Evolutionary conservation across 495 filamentous ascomycete genomes (phyloP), one percentile per base, ranked within the genome.

Genomic region (Aspergillus saccharolyticus): DNA sequence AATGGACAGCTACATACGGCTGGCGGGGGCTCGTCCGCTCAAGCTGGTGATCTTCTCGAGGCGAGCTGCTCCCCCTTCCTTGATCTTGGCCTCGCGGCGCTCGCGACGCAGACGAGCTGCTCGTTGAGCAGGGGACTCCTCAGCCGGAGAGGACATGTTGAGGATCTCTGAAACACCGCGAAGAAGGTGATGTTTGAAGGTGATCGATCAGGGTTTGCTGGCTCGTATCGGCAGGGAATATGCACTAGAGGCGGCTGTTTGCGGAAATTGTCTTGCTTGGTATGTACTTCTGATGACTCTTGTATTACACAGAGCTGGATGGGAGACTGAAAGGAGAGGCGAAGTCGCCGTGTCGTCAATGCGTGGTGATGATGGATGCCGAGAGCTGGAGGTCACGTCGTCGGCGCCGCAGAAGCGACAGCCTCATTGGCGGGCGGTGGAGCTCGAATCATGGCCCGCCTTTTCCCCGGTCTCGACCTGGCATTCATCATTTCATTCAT

Each of bases 21-120:
- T 62, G 42, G 74, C 66, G n/a, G 73, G 70, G n/a, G 83, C 66
- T 39, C 89, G 82, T 52, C 90, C 89, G 39, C 84, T 87, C 46
- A 90, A 62, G 20, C 85, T 86, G 20, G 89, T 90, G 74, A 99
- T 97, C 63, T 85, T 89, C 57, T 91, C 85, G 55, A 99, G 77
- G 59, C 94, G 81, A 21, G 85, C 80, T 33, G 84, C 83, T 42
- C 90, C 94, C 51, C 87, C 89, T 55, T 87, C 89, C 62, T 83
- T 86, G 72, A 97, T 87, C 75, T 96, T 96, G 25, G 91, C 90
- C 72, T 96, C 89, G 20, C 91, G 84, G 42, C 90, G 85, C 70
- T 96, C 91, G 60, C 94, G 91, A 60, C 93, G 90, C 42, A 91
- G 79, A 18, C 91, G 88, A 22, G 89, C 88, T 68, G 93, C 86